Base-by-base conservation (phyloP, 768 basidiomycete genomes). In the Russula sp. region DNA sequence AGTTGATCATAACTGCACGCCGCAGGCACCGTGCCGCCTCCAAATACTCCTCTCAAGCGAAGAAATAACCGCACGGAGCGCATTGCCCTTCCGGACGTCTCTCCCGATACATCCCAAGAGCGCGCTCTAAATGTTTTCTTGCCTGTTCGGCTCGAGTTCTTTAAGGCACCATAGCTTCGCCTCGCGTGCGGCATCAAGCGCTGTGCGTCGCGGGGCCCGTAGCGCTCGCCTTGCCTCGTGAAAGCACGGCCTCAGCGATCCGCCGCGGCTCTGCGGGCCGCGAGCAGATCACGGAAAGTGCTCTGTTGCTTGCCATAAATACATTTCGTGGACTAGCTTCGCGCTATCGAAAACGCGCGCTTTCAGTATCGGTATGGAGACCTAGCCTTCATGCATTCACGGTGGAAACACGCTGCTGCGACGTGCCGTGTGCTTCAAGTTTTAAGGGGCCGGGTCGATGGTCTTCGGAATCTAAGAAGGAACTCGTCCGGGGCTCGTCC, bases 91-190 rank as follows among this genome's bases (percentile, higher is more conserved):
- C 89, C 91, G 0, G 94, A 97, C 1, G 88, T 90, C 46, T 86
- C 79, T 28, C 78, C 78, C 4, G 95, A 98, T 22, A 95, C 71
- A 38, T 76, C 76, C 97, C 97, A 99, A 9, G 95, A n/a, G n/a
- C 96, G 14, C 76, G 82, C 63, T 83, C 80, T 73, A 97, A 99
- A 72, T 94, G 87, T 67, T 82, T 79, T 2, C 81, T 76, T 2
- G 92, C 88, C 22, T 82, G 73, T 13, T 86, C 80, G 0, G 86
- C 73, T 93, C 89, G 36, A 99, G 83, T 73, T 99, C 97, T 2
- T 96, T 97, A 24, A 98, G 80, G 18, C 97, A 98, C 90, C 92
- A 93, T 44, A 98, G 76, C 76, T 98, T 98, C 11, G 94, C 93
- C 75, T 91, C 86, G 56, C 94, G 80, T 20, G 86, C 80, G 24